Conservation (phyloP, 805 yeast genomes). For the Cyberlindnera galapagoensis region DNA sequence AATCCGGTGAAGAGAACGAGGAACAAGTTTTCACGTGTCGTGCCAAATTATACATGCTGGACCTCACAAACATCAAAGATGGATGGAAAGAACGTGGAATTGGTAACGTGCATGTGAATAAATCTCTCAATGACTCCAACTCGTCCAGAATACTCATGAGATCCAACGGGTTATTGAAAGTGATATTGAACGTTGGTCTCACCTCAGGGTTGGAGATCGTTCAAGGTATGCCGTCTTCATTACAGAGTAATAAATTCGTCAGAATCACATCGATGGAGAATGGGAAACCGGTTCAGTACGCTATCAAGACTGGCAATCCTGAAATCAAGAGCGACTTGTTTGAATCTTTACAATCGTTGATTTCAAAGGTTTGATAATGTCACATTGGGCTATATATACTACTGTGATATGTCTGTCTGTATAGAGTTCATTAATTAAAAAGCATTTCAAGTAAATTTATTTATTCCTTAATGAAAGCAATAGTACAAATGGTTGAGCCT, state of each 20-base stretch:
- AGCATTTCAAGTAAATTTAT: neutral
- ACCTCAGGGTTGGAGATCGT: constrained; percentile 53
- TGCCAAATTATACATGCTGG: constrained; percentile 73
- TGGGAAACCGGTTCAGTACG: constrained; percentile 73
- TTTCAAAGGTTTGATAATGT: constrained; percentile 17
- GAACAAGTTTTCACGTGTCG: constrained; percentile 57
- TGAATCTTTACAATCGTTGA: constrained; percentile 36
- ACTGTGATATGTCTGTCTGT: too few species aligned
- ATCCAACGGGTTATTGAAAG: constrained; percentile 77
- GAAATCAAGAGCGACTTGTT: constrained; percentile 53
- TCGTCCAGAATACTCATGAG: constrained; percentile 82
- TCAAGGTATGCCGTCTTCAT: constrained; percentile 82
- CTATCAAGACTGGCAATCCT: constrained; percentile 62
- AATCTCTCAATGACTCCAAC: constrained; percentile 26
- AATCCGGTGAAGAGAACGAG: constrained; percentile 92
- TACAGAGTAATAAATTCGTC: constrained; percentile 76
- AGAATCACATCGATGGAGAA: constrained; percentile 63
- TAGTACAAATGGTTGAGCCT: constrained; percentile 83
- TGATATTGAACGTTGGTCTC: constrained; percentile 72
- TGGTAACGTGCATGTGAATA: constrained; percentile 80
- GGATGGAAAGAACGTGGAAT: constrained; percentile 98
- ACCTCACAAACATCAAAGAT: constrained; percentile 52
- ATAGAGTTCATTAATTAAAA: constrained; percentile 2
- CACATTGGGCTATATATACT: constrained; percentile 8
- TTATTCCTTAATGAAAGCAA: constrained; percentile 55